These are phyloP conservation scores for Pseudonitzschia pungens DNA, from an alignment of 108 stramenopile genomes.

Conservation along the genomic window DNA sequence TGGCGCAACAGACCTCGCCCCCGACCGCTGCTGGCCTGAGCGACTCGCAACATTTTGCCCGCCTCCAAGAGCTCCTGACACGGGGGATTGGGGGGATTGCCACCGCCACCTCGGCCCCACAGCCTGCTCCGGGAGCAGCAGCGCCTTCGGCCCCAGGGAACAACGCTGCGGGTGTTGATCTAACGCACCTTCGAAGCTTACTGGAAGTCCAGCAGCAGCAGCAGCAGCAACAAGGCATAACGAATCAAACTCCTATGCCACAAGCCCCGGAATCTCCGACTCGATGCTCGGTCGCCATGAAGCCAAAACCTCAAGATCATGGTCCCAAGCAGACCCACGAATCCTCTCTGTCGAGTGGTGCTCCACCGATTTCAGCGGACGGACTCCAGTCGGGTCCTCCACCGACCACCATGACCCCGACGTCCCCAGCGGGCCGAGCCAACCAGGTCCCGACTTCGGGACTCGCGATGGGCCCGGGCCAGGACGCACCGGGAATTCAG, in stretches of 20 bases:
- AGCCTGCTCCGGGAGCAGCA: not conserved
- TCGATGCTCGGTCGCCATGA: not conserved
- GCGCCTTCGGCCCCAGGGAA: not conserved
- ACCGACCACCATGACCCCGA: not conserved
- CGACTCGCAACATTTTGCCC: not conserved
- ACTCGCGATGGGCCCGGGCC: not conserved
- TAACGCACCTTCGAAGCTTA: constrained; percentile 2
- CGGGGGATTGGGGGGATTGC: not conserved
- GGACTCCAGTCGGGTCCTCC: not conserved
- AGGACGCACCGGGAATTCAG: constrained; percentile 12
- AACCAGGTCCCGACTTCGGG: not conserved
- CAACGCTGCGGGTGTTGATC: constrained; percentile 13
- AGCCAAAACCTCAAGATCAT: no score
- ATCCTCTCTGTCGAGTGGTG: no score
- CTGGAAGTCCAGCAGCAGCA: constrained; percentile 15
- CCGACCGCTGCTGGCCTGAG: not conserved
- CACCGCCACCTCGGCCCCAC: not conserved
- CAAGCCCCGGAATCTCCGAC: not conserved
- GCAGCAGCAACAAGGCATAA: not conserved
- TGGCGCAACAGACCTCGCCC: not conserved
- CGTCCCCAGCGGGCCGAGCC: not conserved
- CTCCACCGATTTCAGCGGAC: not conserved
- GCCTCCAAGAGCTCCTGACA: constrained; percentile 6
- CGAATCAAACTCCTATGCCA: not conserved
- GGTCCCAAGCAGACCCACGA: no score